A percentile compares a stretch with the other conserved stretches of the same genome.
Conservation (phyloP, 2,329 filamentous ascomycete genomes). For the Colletotrichum sp. region DNA sequence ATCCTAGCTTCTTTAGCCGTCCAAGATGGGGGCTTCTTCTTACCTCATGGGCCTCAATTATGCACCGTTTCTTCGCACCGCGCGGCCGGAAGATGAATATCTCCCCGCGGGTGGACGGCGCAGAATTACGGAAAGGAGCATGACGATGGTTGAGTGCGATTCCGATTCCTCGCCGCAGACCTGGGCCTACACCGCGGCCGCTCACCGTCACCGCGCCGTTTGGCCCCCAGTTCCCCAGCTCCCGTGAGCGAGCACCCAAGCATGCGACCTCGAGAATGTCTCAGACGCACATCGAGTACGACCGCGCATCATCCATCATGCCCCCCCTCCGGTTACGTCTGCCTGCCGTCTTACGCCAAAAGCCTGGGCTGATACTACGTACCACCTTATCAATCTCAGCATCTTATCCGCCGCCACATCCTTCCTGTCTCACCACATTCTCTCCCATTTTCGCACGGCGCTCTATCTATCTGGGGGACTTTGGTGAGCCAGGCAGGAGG, state of each 20-base stretch:
- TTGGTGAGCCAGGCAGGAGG: background rate
- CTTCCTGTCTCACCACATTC: background rate
- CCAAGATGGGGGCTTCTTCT: background rate
- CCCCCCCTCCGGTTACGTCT: background rate
- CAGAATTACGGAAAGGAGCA: background rate
- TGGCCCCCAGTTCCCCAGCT: background rate
- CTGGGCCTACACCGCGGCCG: background rate
- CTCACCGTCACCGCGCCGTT: background rate
- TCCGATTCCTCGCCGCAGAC: background rate
- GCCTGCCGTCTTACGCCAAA: background rate
- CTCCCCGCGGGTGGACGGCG: background rate
- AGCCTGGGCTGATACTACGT: background rate
- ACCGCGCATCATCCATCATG: background rate
- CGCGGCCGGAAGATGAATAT: background rate
- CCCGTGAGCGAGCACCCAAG: constrained; percentile 14
- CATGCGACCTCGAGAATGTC: constrained; percentile 13
- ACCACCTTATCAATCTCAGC: background rate
- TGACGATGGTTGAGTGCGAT: background rate
- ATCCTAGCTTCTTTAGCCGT: background rate
- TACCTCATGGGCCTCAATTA: background rate
- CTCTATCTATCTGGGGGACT: background rate
- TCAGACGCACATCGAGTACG: constrained; percentile 3
- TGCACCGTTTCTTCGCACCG: background rate
- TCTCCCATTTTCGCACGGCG: background rate
- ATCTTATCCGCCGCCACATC: background rate